Base-by-base conservation (phyloP, 208 protist species). In the Leishmania major region DNA sequence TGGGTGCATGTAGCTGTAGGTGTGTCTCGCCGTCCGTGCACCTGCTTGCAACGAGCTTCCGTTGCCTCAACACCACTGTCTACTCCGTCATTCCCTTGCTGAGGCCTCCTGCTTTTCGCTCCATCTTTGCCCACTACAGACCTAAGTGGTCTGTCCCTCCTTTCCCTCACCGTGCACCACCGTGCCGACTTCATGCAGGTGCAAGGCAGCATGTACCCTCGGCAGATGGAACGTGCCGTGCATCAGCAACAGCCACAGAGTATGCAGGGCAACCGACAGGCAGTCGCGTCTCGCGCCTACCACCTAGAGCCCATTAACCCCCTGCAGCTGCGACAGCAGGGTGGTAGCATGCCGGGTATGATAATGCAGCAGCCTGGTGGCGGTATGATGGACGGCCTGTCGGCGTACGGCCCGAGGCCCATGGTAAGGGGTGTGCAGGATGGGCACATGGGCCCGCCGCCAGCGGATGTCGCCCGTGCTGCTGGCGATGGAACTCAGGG, bases 221-320 rank as follows among this genome's bases (percentile, higher is more conserved):
- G 78, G 77, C 82, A 78, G 53, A 78, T 78, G 77, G 82, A 85
- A 53, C 86, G 78, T 79, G 77, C 82, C 22, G 83, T 84, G 75
- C 57, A 67, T 45, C 67, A 49, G 17, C 67, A 49, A 62, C 79
- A 79, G 77, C 86, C 81, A 67, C 82, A 79, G 66, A 72, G 60
- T 22, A 70, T 78, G 75, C 80, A 85, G 69, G 59, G 69, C 60
- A 49, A 19, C 40, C 25, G 4, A 37, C 51, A 66, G 55, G 11
- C 57, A 8, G 53, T 79, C 25, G 66, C 85, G 55, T 75, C 79
- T 37, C 75, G 81, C 40, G 80, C 79, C 70, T 86, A 88, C 43
- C 81, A 85, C 77, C 70, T 88, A 49, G 84, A 90, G 60, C 83
- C 86, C n/a, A 80, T 89, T 73, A 81, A 67, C 67, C 55, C 49